Conservation (phyloP, 1,284 basidiomycete genomes). For the Ceratobasidium papillatum region DNA sequence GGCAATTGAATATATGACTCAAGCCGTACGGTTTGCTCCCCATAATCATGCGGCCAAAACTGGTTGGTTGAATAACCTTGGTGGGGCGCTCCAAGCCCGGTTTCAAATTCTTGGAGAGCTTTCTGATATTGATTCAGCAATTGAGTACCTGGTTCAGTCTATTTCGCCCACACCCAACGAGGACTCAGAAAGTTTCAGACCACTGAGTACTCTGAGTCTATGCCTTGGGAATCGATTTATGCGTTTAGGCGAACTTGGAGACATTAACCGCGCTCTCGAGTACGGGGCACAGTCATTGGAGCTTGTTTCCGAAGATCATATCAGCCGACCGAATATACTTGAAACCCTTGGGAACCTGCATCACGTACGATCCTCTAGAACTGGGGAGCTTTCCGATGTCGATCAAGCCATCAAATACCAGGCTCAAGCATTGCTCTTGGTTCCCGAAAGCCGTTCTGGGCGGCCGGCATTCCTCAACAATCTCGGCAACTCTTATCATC, state of each 20-base stretch:
- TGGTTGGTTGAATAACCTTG: not conserved
- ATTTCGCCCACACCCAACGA: not conserved
- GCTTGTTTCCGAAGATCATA: not conserved
- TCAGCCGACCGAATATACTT: not conserved
- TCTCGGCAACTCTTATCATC: not conserved
- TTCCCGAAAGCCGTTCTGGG: not conserved
- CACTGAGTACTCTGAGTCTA: not conserved
- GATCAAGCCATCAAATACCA: not conserved
- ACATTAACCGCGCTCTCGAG: not conserved
- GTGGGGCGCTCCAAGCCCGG: not conserved
- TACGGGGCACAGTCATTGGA: not conserved
- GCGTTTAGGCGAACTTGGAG: not conserved
- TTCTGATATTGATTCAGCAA: not conserved
- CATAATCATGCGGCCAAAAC: not conserved
- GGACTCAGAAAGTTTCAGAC: no score
- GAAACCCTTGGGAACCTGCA: not conserved
- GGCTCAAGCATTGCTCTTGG: not conserved
- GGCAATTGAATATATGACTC: no score
- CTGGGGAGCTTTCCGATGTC: not conserved
- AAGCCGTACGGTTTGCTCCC: not conserved
- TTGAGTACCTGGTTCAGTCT: not conserved
- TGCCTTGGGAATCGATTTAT: not conserved
- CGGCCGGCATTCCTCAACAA: not conserved
- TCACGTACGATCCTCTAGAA: not conserved
- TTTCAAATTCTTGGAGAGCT: not conserved